Conservation (phyloP, 352 stramenopile genomes). For the Phytophthora pinifolia region DNA sequence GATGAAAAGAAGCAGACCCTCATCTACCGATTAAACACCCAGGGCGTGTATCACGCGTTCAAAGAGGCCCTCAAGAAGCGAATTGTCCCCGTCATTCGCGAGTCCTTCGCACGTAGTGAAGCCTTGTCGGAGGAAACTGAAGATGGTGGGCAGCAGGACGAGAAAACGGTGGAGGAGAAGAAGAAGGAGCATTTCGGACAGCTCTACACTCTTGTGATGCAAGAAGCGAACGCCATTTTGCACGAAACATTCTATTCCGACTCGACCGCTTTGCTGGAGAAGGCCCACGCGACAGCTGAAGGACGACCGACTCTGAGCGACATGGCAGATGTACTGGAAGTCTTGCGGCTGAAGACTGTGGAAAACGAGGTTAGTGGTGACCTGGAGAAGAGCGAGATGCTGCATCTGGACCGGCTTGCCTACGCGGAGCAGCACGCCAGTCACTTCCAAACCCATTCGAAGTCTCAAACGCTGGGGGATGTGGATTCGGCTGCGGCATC, state of each 20-base stretch:
- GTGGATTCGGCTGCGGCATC: conserved; percentile 11
- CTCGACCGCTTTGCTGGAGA: conserved; percentile 37
- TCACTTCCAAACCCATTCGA: conserved; percentile 10
- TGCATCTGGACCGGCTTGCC: conserved; percentile 68
- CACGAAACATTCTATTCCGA: conserved; percentile 58
- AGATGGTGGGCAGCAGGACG: conserved; percentile 8
- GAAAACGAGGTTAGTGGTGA: conserved; percentile 77
- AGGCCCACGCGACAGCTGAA: conserved; percentile 18
- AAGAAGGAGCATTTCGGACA: conserved; percentile 67
- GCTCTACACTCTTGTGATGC: conserved; percentile 72
- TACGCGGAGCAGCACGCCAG: conserved; percentile 45
- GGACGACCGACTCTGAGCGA: conserved; percentile 28
- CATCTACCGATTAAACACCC: conserved; percentile 76
- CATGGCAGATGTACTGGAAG: conserved; percentile 30
- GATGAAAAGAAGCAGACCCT: conserved; percentile 74
- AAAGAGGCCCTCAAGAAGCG: conserved; percentile 85
- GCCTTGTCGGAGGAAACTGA: conserved; percentile 19
- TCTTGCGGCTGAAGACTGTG: conserved; percentile 49
- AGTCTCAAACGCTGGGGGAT: conserved; percentile 7
- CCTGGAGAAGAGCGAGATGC: conserved; percentile 56
- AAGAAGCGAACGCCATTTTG: conserved; percentile 71
- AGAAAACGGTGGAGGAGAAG: conserved; percentile 24
- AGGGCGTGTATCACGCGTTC: conserved; percentile 78
- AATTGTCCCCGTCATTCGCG: conserved; percentile 70
- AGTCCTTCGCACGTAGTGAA: conserved; percentile 44